These are phyloP conservation scores for Gossypium australe DNA, from an alignment of 345 rosid genomes.

Conservation along the genomic window DNA sequence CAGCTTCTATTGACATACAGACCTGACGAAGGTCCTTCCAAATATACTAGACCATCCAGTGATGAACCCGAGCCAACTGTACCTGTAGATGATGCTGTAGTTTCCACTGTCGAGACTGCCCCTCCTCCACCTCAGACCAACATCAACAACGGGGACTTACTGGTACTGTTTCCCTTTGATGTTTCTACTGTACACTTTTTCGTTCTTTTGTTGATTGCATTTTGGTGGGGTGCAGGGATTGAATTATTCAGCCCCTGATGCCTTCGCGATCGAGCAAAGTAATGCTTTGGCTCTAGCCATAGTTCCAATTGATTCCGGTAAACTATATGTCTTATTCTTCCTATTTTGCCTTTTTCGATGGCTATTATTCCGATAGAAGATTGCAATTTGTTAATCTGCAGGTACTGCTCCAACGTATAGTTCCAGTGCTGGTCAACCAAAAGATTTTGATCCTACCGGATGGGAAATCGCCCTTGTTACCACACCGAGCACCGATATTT, in stretches of 20 bases:
- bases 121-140: constrained; percentile 53
- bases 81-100: constrained; percentile 43
- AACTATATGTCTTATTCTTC: background rate
- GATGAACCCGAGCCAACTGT: constrained; percentile 54
- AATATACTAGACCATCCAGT: constrained; percentile 40
- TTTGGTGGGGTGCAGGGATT: constrained; percentile 52
- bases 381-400: constrained; percentile 12
- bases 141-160: constrained; percentile 60
- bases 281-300: constrained; percentile 93
- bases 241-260: constrained; percentile 40
- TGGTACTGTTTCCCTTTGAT: constrained; percentile 41
- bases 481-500: constrained; percentile 65
- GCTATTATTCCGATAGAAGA: background rate
- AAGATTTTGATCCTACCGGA: constrained; percentile 76
- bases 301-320: constrained; percentile 61
- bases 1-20: constrained; percentile 67
- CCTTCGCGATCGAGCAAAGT: constrained; percentile 71
- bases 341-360: background rate
- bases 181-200: background rate
- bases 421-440: constrained; percentile 45
- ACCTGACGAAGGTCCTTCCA: constrained; percentile 65
- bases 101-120: constrained; percentile 36
- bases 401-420: constrained; percentile 47
- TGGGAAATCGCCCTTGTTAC: constrained; percentile 91
- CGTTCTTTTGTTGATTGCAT: background rate